Base-by-base conservation (phyloP, 768 basidiomycete genomes). In the Mrakia blollopis region DNA sequence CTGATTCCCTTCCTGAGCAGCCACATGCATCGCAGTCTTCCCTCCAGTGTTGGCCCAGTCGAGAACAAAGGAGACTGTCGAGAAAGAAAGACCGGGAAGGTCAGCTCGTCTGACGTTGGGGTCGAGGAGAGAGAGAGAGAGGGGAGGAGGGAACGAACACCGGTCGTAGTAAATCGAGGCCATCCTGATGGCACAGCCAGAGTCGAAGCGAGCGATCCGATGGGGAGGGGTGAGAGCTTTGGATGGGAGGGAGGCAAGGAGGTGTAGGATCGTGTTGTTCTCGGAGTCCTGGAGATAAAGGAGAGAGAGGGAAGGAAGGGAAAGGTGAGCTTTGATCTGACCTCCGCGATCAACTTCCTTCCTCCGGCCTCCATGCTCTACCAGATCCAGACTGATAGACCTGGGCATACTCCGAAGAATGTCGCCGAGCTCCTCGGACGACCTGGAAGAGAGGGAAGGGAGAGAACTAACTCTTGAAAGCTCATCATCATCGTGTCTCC, bases 11-110 rank as follows among this genome's bases (percentile, higher is more conserved):
- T 91, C 92, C 74, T 92, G 85, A 68, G 94, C 89, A 10, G 93
- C 92, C 78, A 93, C 87, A 83, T 97, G 94, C 14, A 97, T 86
- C 2, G 94, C 91, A 0, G 95, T 97, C 84, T 90, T 96, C 25
- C 94, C 94, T 57, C 92, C 89, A 9, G 87, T 85, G 83, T 97
- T 95, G 60, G 92, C 91, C 95, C 94, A 97, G 82, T 98, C 94
- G 63, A 95, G 86, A 77, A 92, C 89, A 83, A 90, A 90, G 0
- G 92, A 87, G 84, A 93, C 76, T 77, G 60, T 44, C 39, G 54
- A 32, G 13, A 35, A 32, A 39, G n/a, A n/a, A 13, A 3, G 5
- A 39, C 32, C 16, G 18, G 21, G 18, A 18, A 21, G 3, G 65
- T 69, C n/a, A 50, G 54, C 8, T 44, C 50, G 39, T 6, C 16